These are phyloP conservation scores for Podospora didyma DNA, from an alignment of 495 filamentous ascomycete species.

Conservation along the genomic window DNA sequence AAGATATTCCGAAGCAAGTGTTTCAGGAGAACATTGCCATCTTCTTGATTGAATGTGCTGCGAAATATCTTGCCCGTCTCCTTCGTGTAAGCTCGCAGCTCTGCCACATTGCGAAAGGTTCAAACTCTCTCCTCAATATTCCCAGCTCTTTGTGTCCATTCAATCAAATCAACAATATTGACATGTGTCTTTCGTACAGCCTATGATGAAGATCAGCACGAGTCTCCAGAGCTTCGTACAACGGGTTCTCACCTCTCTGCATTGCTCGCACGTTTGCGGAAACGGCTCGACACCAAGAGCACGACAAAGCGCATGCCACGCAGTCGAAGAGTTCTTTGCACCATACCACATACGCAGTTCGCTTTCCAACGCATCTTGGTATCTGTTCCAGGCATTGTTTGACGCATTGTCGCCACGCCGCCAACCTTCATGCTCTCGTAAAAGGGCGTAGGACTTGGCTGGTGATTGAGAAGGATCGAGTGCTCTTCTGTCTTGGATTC, in stretches of 20 bases:
- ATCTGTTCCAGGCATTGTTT: background rate
- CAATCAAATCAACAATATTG: slow-evolving; percentile 6
- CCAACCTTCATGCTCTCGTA: slow-evolving; percentile 3
- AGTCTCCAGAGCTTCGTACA: background rate
- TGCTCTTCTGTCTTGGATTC: no score
- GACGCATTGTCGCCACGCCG: background rate
- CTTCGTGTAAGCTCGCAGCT: background rate
- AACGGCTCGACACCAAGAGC: background rate
- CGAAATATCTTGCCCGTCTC: background rate
- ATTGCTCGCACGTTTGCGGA: background rate
- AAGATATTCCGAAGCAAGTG: slow-evolving; percentile 3
- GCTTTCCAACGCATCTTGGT: slow-evolving; percentile 1
- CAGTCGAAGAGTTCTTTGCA: background rate
- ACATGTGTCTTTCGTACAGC: slow-evolving; percentile 3
- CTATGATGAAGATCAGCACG: background rate
- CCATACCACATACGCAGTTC: slow-evolving; percentile 1
- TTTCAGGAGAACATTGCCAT: background rate
- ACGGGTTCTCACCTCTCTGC: background rate
- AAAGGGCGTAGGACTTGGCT: background rate
- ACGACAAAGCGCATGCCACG: slow-evolving; percentile 5
- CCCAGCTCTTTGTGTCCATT: background rate
- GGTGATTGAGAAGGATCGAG: background rate
- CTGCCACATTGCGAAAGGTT: background rate
- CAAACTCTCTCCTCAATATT: background rate
- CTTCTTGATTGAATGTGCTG: background rate